Percentiles rank a stretch among this genome's conserved stretches.
These are phyloP conservation scores for Leucaena leucocephala DNA, from an alignment of 306 rosid genomes.

Conservation along the genomic window DNA sequence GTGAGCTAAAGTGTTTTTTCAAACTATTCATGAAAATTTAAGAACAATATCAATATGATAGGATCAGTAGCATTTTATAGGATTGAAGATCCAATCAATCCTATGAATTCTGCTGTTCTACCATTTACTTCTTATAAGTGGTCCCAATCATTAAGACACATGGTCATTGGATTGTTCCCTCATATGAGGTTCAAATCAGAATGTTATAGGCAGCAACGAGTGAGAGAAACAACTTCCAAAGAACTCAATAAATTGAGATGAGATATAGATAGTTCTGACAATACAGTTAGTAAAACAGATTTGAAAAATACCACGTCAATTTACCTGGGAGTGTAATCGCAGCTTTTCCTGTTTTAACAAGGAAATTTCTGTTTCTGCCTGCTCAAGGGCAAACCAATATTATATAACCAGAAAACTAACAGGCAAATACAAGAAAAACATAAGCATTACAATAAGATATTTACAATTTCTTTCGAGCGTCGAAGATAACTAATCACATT, in stretches of 20 bases:
- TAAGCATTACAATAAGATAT: slow-evolving; percentile 19
- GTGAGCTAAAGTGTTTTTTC: not conserved
- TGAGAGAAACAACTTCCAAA: not conserved
- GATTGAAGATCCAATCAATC: not conserved
- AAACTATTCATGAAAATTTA: not conserved
- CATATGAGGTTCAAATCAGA: not conserved
- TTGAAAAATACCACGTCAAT: slow-evolving; percentile 9
- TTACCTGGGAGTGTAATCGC: slow-evolving; percentile 85
- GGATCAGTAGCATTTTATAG: not conserved
- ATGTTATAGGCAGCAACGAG: not conserved
- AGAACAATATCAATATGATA: not conserved
- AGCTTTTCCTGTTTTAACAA: slow-evolving; percentile 83
- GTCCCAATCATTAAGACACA: not conserved
- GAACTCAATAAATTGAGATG: not conserved
- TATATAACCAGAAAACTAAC: slow-evolving; percentile 12
- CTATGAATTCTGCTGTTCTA: not conserved
- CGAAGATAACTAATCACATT: slow-evolving; percentile 85
- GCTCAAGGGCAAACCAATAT: slow-evolving; percentile 38
- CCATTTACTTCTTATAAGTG: not conserved
- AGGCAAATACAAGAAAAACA: slow-evolving; percentile 8
- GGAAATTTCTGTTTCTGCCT: slow-evolving; percentile 94
- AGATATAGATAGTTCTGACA: slow-evolving; percentile 8
- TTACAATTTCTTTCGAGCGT: slow-evolving; percentile 87
- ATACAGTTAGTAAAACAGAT: not conserved
- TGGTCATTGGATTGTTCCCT: not conserved